Evolutionary conservation across 306 rosid genomes (phyloP), one percentile per base, ranked within the genome.

Genomic region (Citrullus mucosospermus): DNA sequence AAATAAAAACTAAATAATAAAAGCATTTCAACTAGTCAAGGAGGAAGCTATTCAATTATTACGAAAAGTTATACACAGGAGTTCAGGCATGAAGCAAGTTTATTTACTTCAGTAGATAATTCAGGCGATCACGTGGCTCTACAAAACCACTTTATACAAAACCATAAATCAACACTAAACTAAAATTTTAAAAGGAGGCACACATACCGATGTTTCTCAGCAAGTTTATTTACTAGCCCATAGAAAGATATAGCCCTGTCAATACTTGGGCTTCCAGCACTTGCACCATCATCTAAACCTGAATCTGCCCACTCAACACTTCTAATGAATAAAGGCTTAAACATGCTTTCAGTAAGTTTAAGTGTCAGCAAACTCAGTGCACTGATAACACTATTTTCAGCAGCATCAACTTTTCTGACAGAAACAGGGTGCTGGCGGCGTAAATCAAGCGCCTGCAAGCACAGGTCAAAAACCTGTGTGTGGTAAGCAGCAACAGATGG

Each of bases 281-380:
- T 61, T 54, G 86, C 83, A 86, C 76, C 77, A 77, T 80, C 95
- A 71, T 85, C 89, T 61, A 82, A 80, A 32, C 81, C 86, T 12
- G 93, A 90, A 80, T 92, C 97, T 56, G 88, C 97, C 98, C 97
- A 94, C 80, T 94, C 98, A 55, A 92, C 87, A 85, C 95, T 88
- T 87, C 88, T 88, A 77, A 94, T 78, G 67, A 90, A 91, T 80
- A 92, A 93, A 56, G 97, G 97, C 82, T 80, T 92, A 88, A 94
- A 94, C 97, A 89, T 84, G 79, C 88, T 90, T 88, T 94, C 98
- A 0, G 96, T 94, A 50, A 94, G 97, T 85, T 92, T 92, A 91
- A 89, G 82, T 18, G 97, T 88, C 62, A 94, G 88, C 76, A 87
- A 44, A 82, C 85, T 75, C 77, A 91, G 51, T 75, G 98, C 86